Evolutionary conservation across 2,329 filamentous ascomycete species (phyloP).

Genomic region (Leptographium wingfieldii): DNA sequence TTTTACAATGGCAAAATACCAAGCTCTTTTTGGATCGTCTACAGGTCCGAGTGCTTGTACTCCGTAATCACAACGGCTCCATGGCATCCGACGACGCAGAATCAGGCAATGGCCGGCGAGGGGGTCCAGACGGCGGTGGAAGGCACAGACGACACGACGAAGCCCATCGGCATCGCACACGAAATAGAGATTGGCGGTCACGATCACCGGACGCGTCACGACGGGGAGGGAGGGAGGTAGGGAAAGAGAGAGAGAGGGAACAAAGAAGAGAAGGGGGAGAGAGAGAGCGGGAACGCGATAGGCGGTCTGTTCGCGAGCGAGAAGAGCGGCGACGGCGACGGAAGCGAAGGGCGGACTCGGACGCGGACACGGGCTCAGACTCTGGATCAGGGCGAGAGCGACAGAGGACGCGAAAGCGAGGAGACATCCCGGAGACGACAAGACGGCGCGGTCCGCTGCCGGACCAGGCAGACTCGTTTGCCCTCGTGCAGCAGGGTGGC

Average conservation of each 20-base stretch:
- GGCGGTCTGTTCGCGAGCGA: background rate
- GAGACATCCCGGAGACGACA: background rate
- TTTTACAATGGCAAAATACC: background rate
- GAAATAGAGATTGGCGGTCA: conserved; percentile 9
- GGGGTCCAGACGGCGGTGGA: background rate
- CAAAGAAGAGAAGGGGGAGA: background rate
- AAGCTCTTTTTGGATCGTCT: background rate
- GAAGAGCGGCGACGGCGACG: background rate
- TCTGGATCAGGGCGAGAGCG: no score
- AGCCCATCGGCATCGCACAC: conserved; percentile 9
- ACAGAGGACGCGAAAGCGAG: no score
- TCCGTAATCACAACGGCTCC: background rate
- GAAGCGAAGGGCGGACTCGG: conserved; percentile 3
- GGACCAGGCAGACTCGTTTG: conserved; percentile 48
- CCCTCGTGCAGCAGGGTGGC: conserved; percentile 31
- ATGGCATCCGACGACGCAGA: background rate
- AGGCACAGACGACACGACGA: conserved; percentile 10
- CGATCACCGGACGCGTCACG: background rate
- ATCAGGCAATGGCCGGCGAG: background rate
- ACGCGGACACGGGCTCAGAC: background rate
- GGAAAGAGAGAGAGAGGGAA: conserved; percentile 5
- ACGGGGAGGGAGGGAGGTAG: background rate
- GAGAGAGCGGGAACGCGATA: background rate
- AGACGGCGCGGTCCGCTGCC: conserved; percentile 39
- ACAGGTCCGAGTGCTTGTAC: background rate